phyloP scores from a whole-genome alignment of 257 asterid genomes.

The Solanum appendiculatum region DNA sequence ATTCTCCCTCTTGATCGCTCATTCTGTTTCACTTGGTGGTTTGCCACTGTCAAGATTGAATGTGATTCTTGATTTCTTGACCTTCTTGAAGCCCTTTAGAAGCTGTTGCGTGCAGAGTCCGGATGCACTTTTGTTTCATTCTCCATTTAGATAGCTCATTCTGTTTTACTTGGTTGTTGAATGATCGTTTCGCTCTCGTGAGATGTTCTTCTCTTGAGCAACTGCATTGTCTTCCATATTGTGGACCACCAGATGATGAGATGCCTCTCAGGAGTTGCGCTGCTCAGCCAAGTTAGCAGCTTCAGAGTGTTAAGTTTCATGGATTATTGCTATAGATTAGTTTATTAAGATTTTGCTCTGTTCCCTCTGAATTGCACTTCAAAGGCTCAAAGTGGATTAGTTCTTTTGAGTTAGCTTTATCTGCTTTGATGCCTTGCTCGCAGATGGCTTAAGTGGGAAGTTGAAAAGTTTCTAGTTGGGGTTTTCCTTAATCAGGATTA shows the following conservation, averaged over 20 bases:
- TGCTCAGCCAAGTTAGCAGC: background rate
- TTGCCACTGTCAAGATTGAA: background rate
- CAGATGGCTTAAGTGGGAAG: background rate
- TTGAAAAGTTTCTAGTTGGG: background rate
- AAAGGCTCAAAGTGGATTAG: background rate
- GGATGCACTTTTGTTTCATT: background rate
- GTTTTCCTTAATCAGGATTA: background rate
- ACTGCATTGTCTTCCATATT: background rate
- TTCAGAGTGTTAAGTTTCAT: background rate
- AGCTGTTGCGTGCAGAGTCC: background rate
- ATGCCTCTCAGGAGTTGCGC: background rate
- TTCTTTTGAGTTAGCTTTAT: background rate
- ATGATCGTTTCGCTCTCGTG: background rate
- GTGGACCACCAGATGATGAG: background rate
- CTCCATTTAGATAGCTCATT: background rate
- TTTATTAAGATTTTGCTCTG: background rate
- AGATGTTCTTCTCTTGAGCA: slow-evolving; percentile 4
- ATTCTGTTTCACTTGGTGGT: background rate
- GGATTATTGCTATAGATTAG: background rate
- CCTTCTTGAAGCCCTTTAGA: background rate
- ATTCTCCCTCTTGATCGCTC: background rate
- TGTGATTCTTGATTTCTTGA: background rate
- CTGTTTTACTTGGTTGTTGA: background rate
- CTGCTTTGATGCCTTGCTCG: background rate
- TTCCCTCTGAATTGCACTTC: background rate